Percentiles rank a stretch among this genome's conserved stretches.
Conservation (phyloP, 2,329 filamentous ascomycete species). For the Plectosphaerella sp. region DNA sequence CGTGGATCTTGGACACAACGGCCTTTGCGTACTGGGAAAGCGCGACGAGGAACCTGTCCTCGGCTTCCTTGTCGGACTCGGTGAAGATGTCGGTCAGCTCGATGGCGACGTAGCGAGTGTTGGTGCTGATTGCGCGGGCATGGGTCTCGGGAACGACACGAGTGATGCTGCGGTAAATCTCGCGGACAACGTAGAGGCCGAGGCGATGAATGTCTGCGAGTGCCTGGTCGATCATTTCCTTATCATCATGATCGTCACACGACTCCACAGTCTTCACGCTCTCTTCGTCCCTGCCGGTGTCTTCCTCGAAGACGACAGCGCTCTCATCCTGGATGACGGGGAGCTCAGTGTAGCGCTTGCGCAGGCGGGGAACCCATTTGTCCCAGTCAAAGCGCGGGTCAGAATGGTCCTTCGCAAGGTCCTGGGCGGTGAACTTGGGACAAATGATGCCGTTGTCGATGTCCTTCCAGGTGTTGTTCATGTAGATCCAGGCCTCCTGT, state of each 20-base stretch:
- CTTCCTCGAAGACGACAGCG: not conserved
- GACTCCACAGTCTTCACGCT: not conserved
- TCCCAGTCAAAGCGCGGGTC: not conserved
- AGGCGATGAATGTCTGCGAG: slow-evolving; percentile 33
- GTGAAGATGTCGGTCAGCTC: slow-evolving; percentile 26
- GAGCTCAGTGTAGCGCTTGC: slow-evolving; percentile 4
- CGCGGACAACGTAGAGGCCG: slow-evolving; percentile 28
- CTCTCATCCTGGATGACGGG: slow-evolving; percentile 4
- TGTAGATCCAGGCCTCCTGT: no score
- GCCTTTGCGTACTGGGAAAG: slow-evolving; percentile 31
- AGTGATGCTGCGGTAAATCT: slow-evolving; percentile 30
- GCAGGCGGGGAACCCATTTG: slow-evolving; percentile 8
- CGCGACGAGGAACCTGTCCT: slow-evolving; percentile 29
- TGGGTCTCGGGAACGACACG: not conserved
- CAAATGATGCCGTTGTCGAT: no score
- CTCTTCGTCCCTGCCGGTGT: not conserved
- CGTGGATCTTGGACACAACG: slow-evolving; percentile 29
- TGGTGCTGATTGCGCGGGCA: slow-evolving; percentile 4
- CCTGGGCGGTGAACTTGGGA: no score
- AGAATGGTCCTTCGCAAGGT: not conserved
- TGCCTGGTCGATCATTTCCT: slow-evolving; percentile 16
- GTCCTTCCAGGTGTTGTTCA: no score
- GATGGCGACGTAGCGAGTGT: slow-evolving; percentile 13
- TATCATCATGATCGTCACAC: not conserved
- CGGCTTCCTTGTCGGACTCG: slow-evolving; percentile 14